Conservation (phyloP, 768 basidiomycete genomes). For the Astraeus odoratus region DNA sequence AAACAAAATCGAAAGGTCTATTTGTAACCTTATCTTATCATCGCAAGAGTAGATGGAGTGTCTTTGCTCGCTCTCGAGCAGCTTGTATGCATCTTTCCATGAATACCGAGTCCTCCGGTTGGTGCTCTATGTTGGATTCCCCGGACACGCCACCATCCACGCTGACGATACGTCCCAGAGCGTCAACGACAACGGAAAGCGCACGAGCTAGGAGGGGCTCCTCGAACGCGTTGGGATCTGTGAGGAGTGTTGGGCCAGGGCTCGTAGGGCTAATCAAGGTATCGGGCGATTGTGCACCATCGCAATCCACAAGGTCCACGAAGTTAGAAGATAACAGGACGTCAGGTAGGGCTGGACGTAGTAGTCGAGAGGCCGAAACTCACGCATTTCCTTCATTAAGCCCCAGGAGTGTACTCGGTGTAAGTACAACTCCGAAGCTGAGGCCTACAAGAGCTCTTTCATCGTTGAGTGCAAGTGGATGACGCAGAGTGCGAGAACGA, state of each 20-base stretch:
- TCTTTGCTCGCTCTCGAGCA: slow-evolving; percentile 18
- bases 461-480: slow-evolving; percentile 36
- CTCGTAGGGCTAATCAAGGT: slow-evolving; percentile 4
- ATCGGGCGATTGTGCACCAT: slow-evolving; percentile 2
- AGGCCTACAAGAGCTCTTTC: slow-evolving; percentile 1
- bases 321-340: too few relatives aligned
- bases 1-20: too few relatives aligned
- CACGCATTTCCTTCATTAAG: background rate
- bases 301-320: background rate
- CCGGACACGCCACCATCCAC: slow-evolving; percentile 19
- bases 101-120: background rate
- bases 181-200: slow-evolving; percentile 56
- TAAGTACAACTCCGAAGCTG: slow-evolving; percentile 10
- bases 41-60: slow-evolving; percentile 18
- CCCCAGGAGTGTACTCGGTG: background rate
- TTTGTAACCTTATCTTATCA: slow-evolving; percentile 5
- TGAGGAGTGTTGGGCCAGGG: slow-evolving; percentile 45
- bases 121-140: slow-evolving; percentile 3
- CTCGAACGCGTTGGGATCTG: slow-evolving; percentile 89
- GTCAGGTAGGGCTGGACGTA: too few relatives aligned
- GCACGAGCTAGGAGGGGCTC: slow-evolving; percentile 75
- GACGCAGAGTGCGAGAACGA: slow-evolving; percentile 36
- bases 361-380: background rate
- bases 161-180: slow-evolving; percentile 15
- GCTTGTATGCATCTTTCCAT: slow-evolving; percentile 14